Evolutionary conservation across 2,329 filamentous ascomycete species (phyloP), one percentile per base, ranked within the genome.

Genomic region (Rasamsonia emersonii): DNA sequence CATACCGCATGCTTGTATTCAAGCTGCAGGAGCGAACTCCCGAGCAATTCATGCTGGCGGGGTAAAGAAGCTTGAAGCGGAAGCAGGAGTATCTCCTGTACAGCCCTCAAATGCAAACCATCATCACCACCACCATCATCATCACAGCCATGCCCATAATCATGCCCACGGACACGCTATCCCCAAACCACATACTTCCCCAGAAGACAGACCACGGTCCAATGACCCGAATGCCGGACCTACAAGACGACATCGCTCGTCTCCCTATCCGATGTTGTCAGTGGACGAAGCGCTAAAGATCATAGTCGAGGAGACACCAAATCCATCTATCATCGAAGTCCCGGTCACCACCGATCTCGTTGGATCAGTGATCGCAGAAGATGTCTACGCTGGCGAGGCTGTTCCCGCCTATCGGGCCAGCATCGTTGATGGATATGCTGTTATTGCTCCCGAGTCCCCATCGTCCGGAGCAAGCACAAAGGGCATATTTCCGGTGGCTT

Each of bases 401-500:
- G 91, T 98, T 0, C 91, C 91, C 0, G 91, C 89, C 0, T 98
- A 93, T 61, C 71, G 86, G 37, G 91, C 91, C 11, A 96, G 89
- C 52, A 96, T 95, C 24, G 91, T 98, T 1, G 91, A 98, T 56
- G 91, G 91, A 1, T 98, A 98, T 51, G 91, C 91, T 2, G 74
- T 93, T 1, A 77, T 88, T 21, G 79, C 56, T 35, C 57, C 48
- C 9, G 53, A 49, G 41, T 54, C 39, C 4, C 70, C 72, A 32
- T 62, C 64, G 18, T 67, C 75, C 24, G 75, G 71, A 1, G 53
- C 54, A 1, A 75, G 71, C 29, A 73, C 84, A 29, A 84, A 81
- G 46, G 88, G 89, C 0, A 62, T 79, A 1, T 96, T 91, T 50
- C 86, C 89, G 1, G 89, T 98, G 9, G 78, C 81, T 1, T 80